phyloP scores from a whole-genome alignment of 805 yeast genomes.

The Candida andamanensis region DNA sequence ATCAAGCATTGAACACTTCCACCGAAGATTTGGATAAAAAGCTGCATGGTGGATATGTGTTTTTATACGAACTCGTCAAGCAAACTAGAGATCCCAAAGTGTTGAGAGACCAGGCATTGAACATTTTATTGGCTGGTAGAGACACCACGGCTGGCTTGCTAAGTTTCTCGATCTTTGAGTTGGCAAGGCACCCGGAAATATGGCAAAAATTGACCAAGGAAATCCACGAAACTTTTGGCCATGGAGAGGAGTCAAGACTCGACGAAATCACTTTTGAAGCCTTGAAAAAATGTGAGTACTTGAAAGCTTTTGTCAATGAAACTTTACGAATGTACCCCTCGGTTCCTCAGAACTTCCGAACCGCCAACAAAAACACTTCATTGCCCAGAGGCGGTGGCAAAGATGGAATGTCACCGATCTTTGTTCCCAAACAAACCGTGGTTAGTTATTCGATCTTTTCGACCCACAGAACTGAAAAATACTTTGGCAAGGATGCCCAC shows the following conservation, averaged over 20 bases:
- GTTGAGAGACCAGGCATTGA: conserved; percentile 35
- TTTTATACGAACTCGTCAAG: conserved; percentile 35
- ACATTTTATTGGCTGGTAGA: conserved; percentile 39
- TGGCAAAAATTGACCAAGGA: conserved; percentile 28
- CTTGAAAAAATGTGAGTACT: conserved; percentile 35
- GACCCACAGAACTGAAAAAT: conserved; percentile 17
- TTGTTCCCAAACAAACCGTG: conserved; percentile 15
- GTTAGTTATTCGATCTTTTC: conserved; percentile 17
- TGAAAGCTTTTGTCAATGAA: conserved; percentile 33
- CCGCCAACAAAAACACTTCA: conserved; percentile 24
- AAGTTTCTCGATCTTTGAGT: conserved; percentile 30
- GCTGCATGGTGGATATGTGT: conserved; percentile 25
- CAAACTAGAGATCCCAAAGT: conserved; percentile 31
- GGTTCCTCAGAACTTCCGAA: conserved; percentile 27
- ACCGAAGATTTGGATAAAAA: conserved; percentile 22
- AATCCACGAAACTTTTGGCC: conserved; percentile 26
- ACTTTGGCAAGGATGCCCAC: conserved; percentile 31
- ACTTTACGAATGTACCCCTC: conserved; percentile 32
- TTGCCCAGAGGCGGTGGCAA: conserved; percentile 31
- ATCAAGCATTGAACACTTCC: conserved; percentile 23
- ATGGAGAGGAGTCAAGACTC: conserved; percentile 22
- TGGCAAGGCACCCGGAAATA: conserved; percentile 29
- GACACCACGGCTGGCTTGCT: conserved; percentile 39
- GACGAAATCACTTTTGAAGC: conserved; percentile 32
- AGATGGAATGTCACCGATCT: conserved; percentile 20